Percentiles rank a stretch among this genome's conserved stretches.
Evolutionary conservation across 2,329 filamentous ascomycete species (phyloP).

Genomic region (Metarhizium album): DNA sequence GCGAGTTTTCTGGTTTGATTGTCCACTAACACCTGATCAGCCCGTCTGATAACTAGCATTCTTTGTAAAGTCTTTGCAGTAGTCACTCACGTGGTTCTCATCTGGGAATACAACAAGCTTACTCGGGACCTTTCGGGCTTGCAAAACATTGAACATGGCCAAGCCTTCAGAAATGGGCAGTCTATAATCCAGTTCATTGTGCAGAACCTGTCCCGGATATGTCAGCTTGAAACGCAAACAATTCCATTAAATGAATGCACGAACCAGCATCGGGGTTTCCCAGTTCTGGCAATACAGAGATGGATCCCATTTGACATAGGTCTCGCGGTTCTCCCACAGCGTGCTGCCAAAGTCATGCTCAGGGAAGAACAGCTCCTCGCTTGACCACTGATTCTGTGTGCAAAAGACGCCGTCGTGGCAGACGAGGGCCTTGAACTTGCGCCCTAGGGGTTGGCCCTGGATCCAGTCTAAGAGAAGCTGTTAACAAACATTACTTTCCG

Average conservation of each 20-base stretch:
- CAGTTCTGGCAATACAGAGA: conserved; percentile 55
- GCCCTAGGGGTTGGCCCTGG: conserved; percentile 72
- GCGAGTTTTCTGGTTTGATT: conserved; percentile 78
- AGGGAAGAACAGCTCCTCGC: conserved; percentile 61
- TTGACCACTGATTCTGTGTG: conserved; percentile 52
- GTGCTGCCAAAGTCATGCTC: conserved; percentile 56
- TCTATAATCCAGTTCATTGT: conserved; percentile 83
- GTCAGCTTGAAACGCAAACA: conserved; percentile 5
- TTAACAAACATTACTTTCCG: conserved; percentile 12
- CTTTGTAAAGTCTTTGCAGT: neutral
- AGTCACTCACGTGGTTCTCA: conserved; percentile 45
- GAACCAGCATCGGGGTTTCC: conserved; percentile 74
- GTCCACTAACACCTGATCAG: conserved; percentile 49
- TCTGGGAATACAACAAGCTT: conserved; percentile 71
- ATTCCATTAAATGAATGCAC: conserved; percentile 10
- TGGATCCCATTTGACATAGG: conserved; percentile 62
- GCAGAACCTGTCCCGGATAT: conserved; percentile 47
- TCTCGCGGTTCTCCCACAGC: conserved; percentile 49
- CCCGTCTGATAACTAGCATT: neutral
- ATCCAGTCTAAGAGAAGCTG: conserved; percentile 58
- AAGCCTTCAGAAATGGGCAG: conserved; percentile 77
- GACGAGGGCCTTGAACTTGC: conserved; percentile 78
- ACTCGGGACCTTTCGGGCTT: conserved; percentile 63
- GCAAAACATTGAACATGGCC: conserved; percentile 76
- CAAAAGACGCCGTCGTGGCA: conserved; percentile 83